Conservation (phyloP, 1,284 basidiomycete species). For the Pholiota adiposa region DNA sequence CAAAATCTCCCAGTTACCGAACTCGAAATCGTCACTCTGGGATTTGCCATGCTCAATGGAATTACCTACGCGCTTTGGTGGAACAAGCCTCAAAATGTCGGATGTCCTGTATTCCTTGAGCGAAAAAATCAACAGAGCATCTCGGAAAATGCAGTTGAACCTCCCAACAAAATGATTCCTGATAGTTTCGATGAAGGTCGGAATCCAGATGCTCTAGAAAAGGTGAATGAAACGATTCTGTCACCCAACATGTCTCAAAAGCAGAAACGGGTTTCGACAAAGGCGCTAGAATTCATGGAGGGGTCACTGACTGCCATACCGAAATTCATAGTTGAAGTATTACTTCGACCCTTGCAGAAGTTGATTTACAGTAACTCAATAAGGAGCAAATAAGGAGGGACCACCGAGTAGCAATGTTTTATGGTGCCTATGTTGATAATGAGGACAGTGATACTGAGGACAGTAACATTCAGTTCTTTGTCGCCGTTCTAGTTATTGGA, state of each 20-base stretch:
- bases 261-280: no score
- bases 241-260: no score
- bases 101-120: neutral
- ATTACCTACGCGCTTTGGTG: conserved; percentile 24
- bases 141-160: neutral
- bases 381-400: no score
- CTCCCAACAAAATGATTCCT: neutral
- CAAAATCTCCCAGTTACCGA: conserved; percentile 27
- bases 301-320: no score
- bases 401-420: neutral
- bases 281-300: no score
- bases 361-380: no score
- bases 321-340: no score
- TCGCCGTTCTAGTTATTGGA: neutral
- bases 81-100: conserved; percentile 33
- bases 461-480: neutral
- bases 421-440: neutral
- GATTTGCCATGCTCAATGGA: conserved; percentile 24
- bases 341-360: no score
- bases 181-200: no score
- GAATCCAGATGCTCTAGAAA: neutral
- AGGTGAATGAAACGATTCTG: no score
- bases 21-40: conserved; percentile 22
- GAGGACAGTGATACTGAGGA: neutral
- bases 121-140: neutral